A percentile compares a stretch with the other conserved stretches of the same genome.
Conservation (phyloP, 495 filamentous ascomycete genomes). For the Podospora anserina region DNA sequence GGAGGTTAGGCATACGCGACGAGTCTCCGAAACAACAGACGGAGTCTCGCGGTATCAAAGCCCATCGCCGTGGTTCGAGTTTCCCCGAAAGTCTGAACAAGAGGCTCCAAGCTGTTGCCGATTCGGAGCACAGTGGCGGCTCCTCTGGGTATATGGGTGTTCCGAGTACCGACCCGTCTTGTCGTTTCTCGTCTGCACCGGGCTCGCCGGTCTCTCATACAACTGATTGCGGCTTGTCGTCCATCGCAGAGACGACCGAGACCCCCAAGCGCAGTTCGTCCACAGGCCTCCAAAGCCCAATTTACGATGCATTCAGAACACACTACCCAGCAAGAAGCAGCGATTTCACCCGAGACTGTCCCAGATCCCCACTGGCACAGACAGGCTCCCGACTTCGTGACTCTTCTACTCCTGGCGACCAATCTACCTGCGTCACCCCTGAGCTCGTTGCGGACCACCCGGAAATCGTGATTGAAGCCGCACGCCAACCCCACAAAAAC, state of each 20-base stretch:
- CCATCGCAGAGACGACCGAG: slow-evolving; percentile 6
- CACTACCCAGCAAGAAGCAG: not conserved
- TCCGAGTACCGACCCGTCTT: not conserved
- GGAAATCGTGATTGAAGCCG: not conserved
- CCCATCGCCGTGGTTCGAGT: slow-evolving; percentile 16
- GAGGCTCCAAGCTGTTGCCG: not conserved
- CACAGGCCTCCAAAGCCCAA: not conserved
- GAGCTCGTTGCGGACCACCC: not conserved
- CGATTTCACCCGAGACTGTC: not conserved
- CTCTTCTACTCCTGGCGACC: not conserved
- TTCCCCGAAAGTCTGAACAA: not conserved
- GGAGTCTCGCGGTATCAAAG: slow-evolving; percentile 14
- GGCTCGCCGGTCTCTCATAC: slow-evolving; percentile 1
- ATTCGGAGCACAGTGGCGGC: not conserved
- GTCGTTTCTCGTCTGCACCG: slow-evolving; percentile 1
- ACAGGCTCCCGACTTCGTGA: not conserved
- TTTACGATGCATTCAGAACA: not conserved
- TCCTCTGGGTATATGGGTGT: slow-evolving; percentile 4
- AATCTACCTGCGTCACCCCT: not conserved
- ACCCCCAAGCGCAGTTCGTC: not conserved
- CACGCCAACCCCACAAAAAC: not conserved
- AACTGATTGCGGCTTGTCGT: slow-evolving; percentile 7
- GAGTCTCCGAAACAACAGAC: slow-evolving; percentile 24
- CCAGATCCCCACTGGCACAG: not conserved
- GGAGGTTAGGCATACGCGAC: slow-evolving; percentile 24